Conservation (phyloP, 495 filamentous ascomycete species). For the Hypoxylon subgilvum region DNA sequence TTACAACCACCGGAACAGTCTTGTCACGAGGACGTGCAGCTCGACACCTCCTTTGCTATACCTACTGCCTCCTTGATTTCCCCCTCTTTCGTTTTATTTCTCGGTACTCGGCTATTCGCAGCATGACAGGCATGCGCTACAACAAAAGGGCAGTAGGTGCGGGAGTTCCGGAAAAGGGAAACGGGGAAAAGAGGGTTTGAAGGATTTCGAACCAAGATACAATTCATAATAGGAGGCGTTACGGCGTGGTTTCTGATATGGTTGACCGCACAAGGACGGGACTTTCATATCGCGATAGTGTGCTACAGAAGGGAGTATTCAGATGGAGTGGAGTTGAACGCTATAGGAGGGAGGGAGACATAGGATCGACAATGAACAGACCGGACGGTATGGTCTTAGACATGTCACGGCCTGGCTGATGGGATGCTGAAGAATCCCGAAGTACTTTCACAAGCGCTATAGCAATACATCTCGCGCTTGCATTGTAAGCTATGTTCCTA, state of each 20-base stretch:
- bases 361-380: no score
- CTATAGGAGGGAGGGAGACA: no score
- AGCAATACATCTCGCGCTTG: constrained; percentile 16
- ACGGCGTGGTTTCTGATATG: constrained; percentile 7
- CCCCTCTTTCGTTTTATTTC: constrained; percentile 34
- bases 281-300: no score
- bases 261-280: neutral
- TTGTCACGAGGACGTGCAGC: neutral
- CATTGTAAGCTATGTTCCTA: neutral
- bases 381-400: no score
- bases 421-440: neutral
- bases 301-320: neutral
- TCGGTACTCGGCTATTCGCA: constrained; percentile 14
- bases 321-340: neutral
- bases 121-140: constrained; percentile 1
- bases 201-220: neutral
- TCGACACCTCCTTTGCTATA: constrained; percentile 4
- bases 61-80: constrained; percentile 5
- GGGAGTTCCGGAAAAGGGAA: constrained; percentile 29
- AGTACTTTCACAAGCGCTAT: constrained; percentile 2
- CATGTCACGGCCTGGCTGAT: no score
- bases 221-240: constrained; percentile 13
- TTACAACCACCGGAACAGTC: constrained; percentile 3
- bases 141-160: neutral
- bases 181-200: constrained; percentile 3